Base-by-base conservation (phyloP, 495 filamentous ascomycete species). In the Hypoxylon trugodes region DNA sequence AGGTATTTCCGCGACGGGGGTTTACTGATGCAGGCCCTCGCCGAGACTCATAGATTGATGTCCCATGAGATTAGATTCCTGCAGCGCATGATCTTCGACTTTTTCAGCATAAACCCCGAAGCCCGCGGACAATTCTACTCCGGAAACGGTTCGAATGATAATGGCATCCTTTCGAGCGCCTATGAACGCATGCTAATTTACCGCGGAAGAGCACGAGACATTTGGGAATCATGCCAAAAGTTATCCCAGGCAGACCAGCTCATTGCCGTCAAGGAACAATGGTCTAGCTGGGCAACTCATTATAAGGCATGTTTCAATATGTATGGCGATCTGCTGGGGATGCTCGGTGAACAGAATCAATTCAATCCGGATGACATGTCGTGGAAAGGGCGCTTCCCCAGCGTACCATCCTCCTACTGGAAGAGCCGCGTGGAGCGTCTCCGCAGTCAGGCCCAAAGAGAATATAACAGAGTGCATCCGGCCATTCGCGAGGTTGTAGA, bases 321-420 rank as follows among this genome's bases (percentile, higher is more conserved):
- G 18, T 62, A 53, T 7, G 13, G 13, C 2, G 40, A 49, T 1
- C 40, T 68, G 3, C 10, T 49, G 10, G 25, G 26, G 8, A 58
- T 59, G 52, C 35, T 68, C 7, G 47, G 25, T 13, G 6, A 33
- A 1, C 15, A 8, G 3, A 0, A 18, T 18, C 30, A 13, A 18
- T 33, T 40, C 10, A 7, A 52, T 8, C 51, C 59, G 2, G 25
- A 55, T 10, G 67, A 72, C 46, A 7, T 12, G 2, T 33, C 2
- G 3, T 68, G 57, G 57, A 65, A 59, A 36, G 48, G 15, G 3
- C 52, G 33, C 2, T 59, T 72, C 54, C 4, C 51, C 16, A 19
- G 47, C 9, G n/a, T 72, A 16, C 61, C 64, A 21, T 65, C 70
- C 4, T 55, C 52, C 9, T 40, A 25, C 36, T 61, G 52, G 60